phyloP scores from a whole-genome alignment of 495 filamentous ascomycete species.

The Parathielavia appendiculata region DNA sequence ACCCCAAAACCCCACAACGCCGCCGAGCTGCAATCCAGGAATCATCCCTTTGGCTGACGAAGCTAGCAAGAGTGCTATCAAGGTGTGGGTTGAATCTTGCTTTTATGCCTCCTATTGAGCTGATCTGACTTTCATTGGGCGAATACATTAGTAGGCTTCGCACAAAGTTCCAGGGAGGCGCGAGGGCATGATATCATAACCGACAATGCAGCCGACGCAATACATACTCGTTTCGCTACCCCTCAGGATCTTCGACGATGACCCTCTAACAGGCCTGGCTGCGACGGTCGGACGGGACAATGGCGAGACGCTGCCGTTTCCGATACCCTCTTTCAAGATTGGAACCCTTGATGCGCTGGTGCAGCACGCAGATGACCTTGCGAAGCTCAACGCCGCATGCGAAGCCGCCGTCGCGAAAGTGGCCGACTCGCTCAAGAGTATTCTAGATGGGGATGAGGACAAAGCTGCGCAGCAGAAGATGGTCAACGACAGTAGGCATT shows the following conservation, averaged over 20 bases:
- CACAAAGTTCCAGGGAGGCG: neutral
- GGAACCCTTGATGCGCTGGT: conserved; percentile 94
- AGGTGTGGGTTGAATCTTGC: no score
- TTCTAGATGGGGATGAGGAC: conserved; percentile 77
- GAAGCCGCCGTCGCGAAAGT: conserved; percentile 84
- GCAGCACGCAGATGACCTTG: conserved; percentile 90
- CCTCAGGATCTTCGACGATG: conserved; percentile 54
- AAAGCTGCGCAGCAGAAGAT: conserved; percentile 83
- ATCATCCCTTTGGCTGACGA: no score
- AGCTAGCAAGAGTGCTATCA: no score
- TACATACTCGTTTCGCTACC: conserved; percentile 50
- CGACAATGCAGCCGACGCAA: conserved; percentile 35
- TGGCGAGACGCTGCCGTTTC: conserved; percentile 70
- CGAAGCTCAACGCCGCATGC: conserved; percentile 76
- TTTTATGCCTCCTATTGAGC: no score
- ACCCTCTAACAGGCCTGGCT: conserved; percentile 69
- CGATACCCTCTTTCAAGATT: conserved; percentile 93
- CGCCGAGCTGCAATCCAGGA: no score
- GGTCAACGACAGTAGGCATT: conserved; percentile 85
- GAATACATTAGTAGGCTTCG: no score
- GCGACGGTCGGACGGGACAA: conserved; percentile 68
- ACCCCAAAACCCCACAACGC: no score
- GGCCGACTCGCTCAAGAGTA: conserved; percentile 70
- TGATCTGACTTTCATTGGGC: no score
- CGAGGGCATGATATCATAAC: neutral